phyloP scores from a whole-genome alignment of 106 monocot species.

The Hemerocallis citrina region DNA sequence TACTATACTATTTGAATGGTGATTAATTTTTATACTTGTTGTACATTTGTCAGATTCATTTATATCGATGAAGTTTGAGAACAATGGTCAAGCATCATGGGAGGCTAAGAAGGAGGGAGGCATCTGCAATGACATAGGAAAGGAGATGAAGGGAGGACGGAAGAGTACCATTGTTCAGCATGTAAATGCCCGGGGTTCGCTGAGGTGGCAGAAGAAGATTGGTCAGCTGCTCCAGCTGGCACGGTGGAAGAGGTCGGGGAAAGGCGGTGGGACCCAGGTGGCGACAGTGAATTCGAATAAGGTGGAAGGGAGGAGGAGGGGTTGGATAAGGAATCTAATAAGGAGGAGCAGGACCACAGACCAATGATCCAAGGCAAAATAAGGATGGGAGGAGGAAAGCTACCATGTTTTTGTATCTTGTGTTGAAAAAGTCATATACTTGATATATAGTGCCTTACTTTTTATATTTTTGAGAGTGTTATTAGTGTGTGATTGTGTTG shows the following conservation, averaged over 20 bases:
- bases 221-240: conserved; percentile 11
- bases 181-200: not conserved
- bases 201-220: conserved; percentile 14
- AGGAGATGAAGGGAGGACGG: not conserved
- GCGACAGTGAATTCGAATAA: not conserved
- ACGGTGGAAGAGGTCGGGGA: conserved; percentile 14
- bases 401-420: too few species aligned
- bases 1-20: too few species aligned
- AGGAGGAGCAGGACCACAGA: conserved; percentile 7
- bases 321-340: conserved; percentile 15
- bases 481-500: too few species aligned
- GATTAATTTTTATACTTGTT: too few species aligned
- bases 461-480: too few species aligned
- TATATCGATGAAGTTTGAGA: conserved; percentile 19
- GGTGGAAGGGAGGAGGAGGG: conserved; percentile 21
- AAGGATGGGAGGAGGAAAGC: too few species aligned
- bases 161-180: conserved; percentile 6
- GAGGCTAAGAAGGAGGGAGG: not conserved
- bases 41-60: conserved; percentile 16
- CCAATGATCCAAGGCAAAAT: too few species aligned
- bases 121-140: not conserved
- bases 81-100: conserved; percentile 14
- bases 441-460: too few species aligned
- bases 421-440: too few species aligned
- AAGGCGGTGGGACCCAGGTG: not conserved